These are phyloP conservation scores for Fusarium graminum DNA, from an alignment of 2,329 filamentous ascomycete species.

Conservation along the genomic window DNA sequence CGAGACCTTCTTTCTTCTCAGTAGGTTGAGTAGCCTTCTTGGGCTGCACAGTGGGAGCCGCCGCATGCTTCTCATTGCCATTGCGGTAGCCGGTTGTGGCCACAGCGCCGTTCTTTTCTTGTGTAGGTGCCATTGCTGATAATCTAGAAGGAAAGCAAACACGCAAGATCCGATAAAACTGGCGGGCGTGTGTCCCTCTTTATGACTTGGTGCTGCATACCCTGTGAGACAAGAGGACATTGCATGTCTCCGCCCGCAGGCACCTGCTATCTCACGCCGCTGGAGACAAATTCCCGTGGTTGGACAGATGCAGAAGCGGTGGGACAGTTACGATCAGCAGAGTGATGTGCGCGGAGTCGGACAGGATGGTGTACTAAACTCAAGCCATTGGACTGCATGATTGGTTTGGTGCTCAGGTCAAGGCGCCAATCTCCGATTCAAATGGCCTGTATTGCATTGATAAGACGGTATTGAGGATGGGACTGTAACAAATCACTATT, in stretches of 20 bases:
- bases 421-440: background rate
- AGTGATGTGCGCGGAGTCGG: background rate
- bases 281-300: background rate
- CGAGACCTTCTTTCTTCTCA: slow-evolving; percentile 44
- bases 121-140: slow-evolving; percentile 35
- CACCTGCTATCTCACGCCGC: background rate
- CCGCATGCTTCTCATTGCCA: background rate
- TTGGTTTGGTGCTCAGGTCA: background rate
- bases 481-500: background rate
- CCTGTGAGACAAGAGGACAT: background rate
- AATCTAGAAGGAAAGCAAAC: background rate
- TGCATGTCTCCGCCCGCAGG: background rate
- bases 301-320: background rate
- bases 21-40: slow-evolving; percentile 10
- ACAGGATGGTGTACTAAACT: background rate
- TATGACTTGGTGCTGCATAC: slow-evolving; percentile 5
- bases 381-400: background rate
- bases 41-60: background rate
- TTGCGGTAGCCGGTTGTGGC: slow-evolving; percentile 42
- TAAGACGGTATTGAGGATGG: background rate
- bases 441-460: background rate
- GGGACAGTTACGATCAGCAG: background rate
- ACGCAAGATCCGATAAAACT: background rate
- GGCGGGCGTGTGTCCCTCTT: slow-evolving; percentile 20
- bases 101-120: slow-evolving; percentile 44